Base-by-base conservation (phyloP, 2,329 filamentous ascomycete genomes). In the Teratosphaeria pseudoeucalypti region DNA sequence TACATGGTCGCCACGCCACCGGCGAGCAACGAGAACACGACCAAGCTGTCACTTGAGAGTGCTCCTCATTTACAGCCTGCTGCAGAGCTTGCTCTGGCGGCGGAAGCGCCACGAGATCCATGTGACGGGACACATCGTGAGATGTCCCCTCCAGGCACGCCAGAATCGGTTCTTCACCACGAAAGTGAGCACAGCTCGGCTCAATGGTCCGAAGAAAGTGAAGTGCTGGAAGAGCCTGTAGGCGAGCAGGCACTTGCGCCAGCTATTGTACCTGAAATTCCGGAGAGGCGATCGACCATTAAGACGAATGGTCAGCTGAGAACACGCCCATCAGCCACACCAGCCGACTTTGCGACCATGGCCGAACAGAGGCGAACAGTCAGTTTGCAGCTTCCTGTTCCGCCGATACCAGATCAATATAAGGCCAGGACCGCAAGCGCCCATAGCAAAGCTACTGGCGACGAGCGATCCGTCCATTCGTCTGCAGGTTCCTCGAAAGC, bases 141-240 rank as follows among this genome's bases (percentile, higher is more conserved):
- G 19, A 62, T 64, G 37, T 68, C 68, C 34, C 67, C 64, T 66
- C 73, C 80, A 77, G 58, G 79, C 85, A 95, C 90, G 7, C 92
- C 92, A 14, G 89, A 91, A 56, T 97, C 92, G 6, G 92, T 97
- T 26, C 92, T 96, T 64, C 88, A 89, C 62, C 89, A 92, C 58
- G 57, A 49, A 9, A 60, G 52, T 27, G 66, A 64, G 52, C 61
- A 59, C 53, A 67, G 57, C 57, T 67, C 37, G 58, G 60, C 54
- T 60, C 60, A 49, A 52, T 64, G 62, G 55, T 65, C 68, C 32
- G 63, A 66, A 39, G 32, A 37, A 32, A 26, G 27, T 19, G 26
- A 29, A 29, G 6, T 34, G 23, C 1, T 6, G 12, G 58, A 26
- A 12, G 54, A 57, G 49, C 26, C 26, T 34, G 29, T 58, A 4